These are phyloP conservation scores for Clathrus columnatus DNA, from an alignment of 768 basidiomycete species.

Conservation along the genomic window DNA sequence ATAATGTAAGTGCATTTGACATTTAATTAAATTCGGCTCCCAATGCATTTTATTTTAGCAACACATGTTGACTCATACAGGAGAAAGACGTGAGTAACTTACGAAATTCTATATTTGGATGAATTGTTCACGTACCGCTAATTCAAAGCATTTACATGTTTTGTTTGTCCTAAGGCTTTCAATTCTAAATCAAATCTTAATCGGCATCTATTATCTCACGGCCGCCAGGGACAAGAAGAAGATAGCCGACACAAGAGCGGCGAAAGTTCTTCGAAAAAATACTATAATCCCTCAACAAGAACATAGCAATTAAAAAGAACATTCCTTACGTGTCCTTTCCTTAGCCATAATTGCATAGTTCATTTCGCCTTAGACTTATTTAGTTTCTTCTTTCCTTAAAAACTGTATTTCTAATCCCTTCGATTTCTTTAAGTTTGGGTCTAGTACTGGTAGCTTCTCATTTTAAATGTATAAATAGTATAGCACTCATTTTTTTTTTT, in stretches of 20 bases:
- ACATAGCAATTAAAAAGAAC: background rate
- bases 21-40: background rate
- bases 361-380: background rate
- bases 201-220: slow-evolving; percentile 2
- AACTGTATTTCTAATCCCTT: background rate
- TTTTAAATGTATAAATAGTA: no score
- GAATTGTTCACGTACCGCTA: background rate
- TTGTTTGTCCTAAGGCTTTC: slow-evolving; percentile 5
- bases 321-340: background rate
- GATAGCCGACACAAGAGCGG: background rate
- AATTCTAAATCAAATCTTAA: slow-evolving; percentile 10
- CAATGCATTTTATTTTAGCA: background rate
- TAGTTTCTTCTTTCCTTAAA: background rate
- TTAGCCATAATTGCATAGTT: background rate
- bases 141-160: slow-evolving; percentile 1
- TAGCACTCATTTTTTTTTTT: no score
- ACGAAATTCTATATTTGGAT: background rate
- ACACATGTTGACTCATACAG: slow-evolving; percentile 11
- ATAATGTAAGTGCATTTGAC: slow-evolving; percentile 5
- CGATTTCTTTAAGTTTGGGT: background rate
- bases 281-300: slow-evolving; percentile 5
- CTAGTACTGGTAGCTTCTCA: no score
- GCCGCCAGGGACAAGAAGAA: background rate
- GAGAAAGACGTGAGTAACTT: slow-evolving; percentile 3
- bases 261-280: slow-evolving; percentile 4